Conservation (phyloP, 306 rosid genomes). For the Prunus dulcis region DNA sequence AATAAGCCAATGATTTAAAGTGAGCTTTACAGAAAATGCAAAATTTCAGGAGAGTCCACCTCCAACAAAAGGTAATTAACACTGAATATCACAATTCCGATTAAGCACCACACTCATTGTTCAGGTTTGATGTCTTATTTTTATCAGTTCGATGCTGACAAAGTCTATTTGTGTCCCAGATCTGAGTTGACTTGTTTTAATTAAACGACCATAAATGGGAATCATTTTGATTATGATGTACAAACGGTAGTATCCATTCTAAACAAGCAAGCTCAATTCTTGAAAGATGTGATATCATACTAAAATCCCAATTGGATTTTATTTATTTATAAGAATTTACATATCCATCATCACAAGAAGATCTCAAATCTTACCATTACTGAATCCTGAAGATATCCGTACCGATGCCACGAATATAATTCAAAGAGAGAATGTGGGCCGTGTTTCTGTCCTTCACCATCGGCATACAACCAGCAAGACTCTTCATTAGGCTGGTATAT, state of each 20-base stretch:
- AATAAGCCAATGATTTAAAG: background rate
- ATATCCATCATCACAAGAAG: conserved; percentile 11
- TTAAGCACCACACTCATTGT: background rate
- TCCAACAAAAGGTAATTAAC: background rate
- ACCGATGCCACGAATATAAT: conserved; percentile 67
- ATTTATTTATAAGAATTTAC: background rate
- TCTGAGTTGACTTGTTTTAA: background rate
- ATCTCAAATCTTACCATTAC: conserved; percentile 52
- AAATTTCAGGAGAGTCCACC: background rate
- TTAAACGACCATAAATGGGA: background rate
- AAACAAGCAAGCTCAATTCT: background rate
- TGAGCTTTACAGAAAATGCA: background rate
- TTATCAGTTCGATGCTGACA: background rate
- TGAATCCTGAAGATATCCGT: conserved; percentile 72
- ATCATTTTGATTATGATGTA: background rate
- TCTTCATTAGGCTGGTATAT: conserved; percentile 51
- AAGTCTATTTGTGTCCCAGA: background rate
- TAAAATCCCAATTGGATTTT: background rate
- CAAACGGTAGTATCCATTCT: background rate
- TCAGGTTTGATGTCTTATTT: background rate
- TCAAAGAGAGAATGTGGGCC: conserved; percentile 83
- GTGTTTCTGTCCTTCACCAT: conserved; percentile 58
- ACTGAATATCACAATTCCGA: background rate
- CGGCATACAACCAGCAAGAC: conserved; percentile 80
- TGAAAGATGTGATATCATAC: background rate